Conservation (phyloP, 1,284 basidiomycete genomes). For the Polyporus tsugae region DNA sequence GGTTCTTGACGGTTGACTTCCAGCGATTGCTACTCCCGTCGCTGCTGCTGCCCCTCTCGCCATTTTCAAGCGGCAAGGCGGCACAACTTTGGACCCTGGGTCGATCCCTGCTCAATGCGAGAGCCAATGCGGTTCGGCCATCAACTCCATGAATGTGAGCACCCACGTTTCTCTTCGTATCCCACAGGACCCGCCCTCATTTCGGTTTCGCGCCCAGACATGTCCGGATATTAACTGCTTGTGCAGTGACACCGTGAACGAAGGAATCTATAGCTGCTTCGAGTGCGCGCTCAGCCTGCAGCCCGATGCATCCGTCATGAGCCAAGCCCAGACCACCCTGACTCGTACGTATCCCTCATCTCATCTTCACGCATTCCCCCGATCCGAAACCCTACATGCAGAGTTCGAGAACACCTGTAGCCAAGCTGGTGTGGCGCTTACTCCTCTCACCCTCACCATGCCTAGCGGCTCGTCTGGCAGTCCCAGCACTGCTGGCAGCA, state of each 20-base stretch:
- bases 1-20: neutral
- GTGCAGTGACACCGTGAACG: constrained; percentile 25
- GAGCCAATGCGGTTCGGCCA: constrained; percentile 16
- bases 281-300: constrained; percentile 27
- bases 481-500: constrained; percentile 1
- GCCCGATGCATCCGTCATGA: constrained; percentile 10
- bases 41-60: constrained; percentile 16
- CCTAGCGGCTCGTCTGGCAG: neutral
- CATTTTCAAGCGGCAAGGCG: constrained; percentile 22
- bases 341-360: constrained; percentile 17
- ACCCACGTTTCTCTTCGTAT: neutral
- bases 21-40: constrained; percentile 23
- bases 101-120: constrained; percentile 30
- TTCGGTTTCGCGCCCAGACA: neutral
- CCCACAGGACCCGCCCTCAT: neutral
- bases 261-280: constrained; percentile 29
- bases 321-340: constrained; percentile 22
- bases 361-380: neutral
- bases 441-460: constrained; percentile 19
- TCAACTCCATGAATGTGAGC: constrained; percentile 23
- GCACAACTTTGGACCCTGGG: constrained; percentile 20
- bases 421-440: constrained; percentile 12
- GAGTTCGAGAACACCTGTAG: constrained; percentile 22
- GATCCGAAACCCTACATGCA: neutral
- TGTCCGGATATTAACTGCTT: constrained; percentile 28